phyloP scores from a whole-genome alignment of 2,329 filamentous ascomycete genomes.

The Calonectria fujianensis region DNA sequence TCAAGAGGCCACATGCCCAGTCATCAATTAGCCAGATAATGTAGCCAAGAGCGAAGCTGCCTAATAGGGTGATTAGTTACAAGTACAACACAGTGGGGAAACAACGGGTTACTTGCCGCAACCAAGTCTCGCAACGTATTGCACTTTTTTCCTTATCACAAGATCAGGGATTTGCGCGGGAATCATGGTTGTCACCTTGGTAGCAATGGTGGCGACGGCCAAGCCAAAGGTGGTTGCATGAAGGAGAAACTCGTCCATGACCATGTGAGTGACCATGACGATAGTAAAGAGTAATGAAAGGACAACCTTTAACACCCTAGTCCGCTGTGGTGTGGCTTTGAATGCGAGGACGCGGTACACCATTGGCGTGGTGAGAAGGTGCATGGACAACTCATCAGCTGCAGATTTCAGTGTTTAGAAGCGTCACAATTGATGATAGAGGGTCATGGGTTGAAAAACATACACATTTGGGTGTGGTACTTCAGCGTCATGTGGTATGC shows the following conservation, averaged over 20 bases:
- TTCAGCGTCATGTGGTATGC: slow-evolving; percentile 60
- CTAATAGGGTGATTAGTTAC: slow-evolving; percentile 46
- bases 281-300: slow-evolving; percentile 53
- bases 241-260: slow-evolving; percentile 65
- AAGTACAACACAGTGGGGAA: fast-evolving
- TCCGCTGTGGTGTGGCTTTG: slow-evolving; percentile 52
- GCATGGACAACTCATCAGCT: slow-evolving; percentile 65
- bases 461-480: slow-evolving; percentile 61
- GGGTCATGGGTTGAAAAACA: slow-evolving; percentile 9
- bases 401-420: slow-evolving; percentile 23
- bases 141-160: slow-evolving; percentile 43
- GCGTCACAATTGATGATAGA: fast-evolving
- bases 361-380: slow-evolving; percentile 64
- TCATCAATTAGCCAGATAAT: slow-evolving; percentile 63
- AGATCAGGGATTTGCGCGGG: slow-evolving; percentile 57
- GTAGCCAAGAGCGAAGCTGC: slow-evolving; percentile 61
- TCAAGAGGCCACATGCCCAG: slow-evolving; percentile 58
- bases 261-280: slow-evolving; percentile 65
- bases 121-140: slow-evolving; percentile 47
- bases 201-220: slow-evolving; percentile 60
- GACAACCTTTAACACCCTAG: slow-evolving; percentile 48
- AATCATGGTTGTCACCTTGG: slow-evolving; percentile 56
- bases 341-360: slow-evolving; percentile 64
- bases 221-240: slow-evolving; percentile 62
- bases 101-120: slow-evolving; percentile 37